A percentile compares a stretch with the other conserved stretches of the same genome.
These are phyloP conservation scores for Colletotrichum tamarilloi DNA, from an alignment of 2,329 filamentous ascomycete species.

Conservation along the genomic window DNA sequence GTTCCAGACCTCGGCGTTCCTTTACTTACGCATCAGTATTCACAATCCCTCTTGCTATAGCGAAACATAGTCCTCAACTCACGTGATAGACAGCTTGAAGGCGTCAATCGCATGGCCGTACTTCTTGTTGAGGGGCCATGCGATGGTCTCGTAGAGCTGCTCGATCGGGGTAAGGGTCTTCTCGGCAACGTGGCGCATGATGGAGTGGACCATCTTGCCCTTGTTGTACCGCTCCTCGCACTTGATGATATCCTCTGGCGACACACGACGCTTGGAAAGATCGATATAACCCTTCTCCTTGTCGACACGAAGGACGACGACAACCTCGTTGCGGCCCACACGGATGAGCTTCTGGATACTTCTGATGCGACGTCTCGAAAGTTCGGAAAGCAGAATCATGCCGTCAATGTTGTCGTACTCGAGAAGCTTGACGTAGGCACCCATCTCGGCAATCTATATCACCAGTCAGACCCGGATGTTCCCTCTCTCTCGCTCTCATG, in stretches of 20 bases:
- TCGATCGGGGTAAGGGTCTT: slow-evolving; percentile 97
- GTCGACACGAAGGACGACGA: slow-evolving; percentile 97
- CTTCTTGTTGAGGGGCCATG: slow-evolving; percentile 97
- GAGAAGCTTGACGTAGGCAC: slow-evolving; percentile 98
- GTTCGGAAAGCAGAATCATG: slow-evolving; percentile 98
- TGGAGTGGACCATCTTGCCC: slow-evolving; percentile 99
- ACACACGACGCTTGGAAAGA: slow-evolving; percentile 97
- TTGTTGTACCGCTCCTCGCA: slow-evolving; percentile 99
- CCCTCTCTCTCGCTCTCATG: neutral
- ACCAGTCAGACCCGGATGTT: slow-evolving; percentile 36
- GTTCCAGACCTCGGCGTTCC: slow-evolving; percentile 95
- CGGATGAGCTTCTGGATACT: slow-evolving; percentile 99
- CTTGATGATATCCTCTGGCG: slow-evolving; percentile 96
- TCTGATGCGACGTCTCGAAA: slow-evolving; percentile 97
- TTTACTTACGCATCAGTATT: slow-evolving; percentile 46
- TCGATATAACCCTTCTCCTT: slow-evolving; percentile 99
- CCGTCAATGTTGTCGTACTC: slow-evolving; percentile 99
- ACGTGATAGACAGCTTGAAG: slow-evolving; percentile 99
- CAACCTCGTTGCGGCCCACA: slow-evolving; percentile 97
- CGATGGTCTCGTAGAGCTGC: slow-evolving; percentile 91
- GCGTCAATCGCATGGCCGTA: slow-evolving; percentile 97
- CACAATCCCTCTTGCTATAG: too few relatives aligned
- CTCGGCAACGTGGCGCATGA: slow-evolving; percentile 98
- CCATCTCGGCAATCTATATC: slow-evolving; percentile 95
- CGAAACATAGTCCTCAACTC: slow-evolving; percentile 46